A percentile compares a stretch with the other conserved stretches of the same genome.
Evolutionary conservation across 2,329 filamentous ascomycete species (phyloP).

Genomic region (Emergomyces africanus): DNA sequence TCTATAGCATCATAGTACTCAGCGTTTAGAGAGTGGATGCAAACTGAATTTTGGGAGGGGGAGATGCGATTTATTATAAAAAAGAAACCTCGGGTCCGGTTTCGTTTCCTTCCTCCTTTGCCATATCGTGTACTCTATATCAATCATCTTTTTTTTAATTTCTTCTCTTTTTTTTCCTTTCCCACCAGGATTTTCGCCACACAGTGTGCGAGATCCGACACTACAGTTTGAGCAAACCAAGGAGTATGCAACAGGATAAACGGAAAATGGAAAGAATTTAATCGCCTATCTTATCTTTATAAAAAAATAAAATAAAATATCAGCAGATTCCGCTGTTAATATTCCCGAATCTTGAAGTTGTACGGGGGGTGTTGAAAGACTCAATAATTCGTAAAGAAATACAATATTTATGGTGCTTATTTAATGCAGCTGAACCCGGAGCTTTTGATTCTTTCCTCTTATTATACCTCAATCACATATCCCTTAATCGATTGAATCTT

Average conservation of each 20-base stretch:
- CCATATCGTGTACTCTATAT: slow-evolving; percentile 35
- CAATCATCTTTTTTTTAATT: slow-evolving; percentile 13
- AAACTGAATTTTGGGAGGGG: not conserved
- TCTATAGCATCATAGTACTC: not conserved
- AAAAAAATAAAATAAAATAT: not conserved
- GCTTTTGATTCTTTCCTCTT: too few relatives aligned
- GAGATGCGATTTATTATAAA: slow-evolving; percentile 6
- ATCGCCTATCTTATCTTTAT: not conserved
- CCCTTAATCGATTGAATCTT: too few relatives aligned
- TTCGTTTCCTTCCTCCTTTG: slow-evolving; percentile 20
- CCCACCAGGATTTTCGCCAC: not conserved
- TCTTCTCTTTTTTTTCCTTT: not conserved
- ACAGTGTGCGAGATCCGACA: slow-evolving; percentile 1
- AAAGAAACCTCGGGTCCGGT: slow-evolving; percentile 13
- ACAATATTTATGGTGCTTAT: too few relatives aligned
- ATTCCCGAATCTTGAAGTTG: too few relatives aligned
- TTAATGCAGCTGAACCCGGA: too few relatives aligned
- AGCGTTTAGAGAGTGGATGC: not conserved
- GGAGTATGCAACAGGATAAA: not conserved
- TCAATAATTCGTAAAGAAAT: too few relatives aligned
- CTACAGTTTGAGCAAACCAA: not conserved
- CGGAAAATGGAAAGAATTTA: not conserved
- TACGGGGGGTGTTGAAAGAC: too few relatives aligned
- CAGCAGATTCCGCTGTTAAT: not conserved
- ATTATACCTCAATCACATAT: too few relatives aligned